Conservation (phyloP, 257 asterid genomes). For the Misopates orontium region DNA sequence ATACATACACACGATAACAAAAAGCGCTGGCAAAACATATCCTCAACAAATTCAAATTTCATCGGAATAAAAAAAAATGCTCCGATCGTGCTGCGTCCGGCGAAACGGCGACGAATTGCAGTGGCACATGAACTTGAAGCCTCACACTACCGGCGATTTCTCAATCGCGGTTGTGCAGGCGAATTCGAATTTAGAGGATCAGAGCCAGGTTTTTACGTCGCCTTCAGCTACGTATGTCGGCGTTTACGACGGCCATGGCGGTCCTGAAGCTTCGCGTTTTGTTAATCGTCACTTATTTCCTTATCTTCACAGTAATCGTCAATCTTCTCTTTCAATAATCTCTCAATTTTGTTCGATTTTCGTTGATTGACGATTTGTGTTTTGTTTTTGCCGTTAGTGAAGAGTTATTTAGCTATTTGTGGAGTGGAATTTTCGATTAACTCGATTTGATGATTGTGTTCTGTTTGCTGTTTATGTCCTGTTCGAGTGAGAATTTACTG, state of each 20-base stretch:
- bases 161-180: conserved; percentile 98
- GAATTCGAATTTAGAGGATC: conserved; percentile 84
- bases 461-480: too few relatives aligned
- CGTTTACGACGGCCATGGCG: conserved; percentile 97
- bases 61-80: conserved; percentile 44
- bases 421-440: too few relatives aligned
- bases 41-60: too few relatives aligned
- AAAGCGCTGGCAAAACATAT: too few relatives aligned
- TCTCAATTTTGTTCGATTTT: not conserved
- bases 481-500: too few relatives aligned
- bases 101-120: conserved; percentile 65
- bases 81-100: conserved; percentile 61
- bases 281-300: conserved; percentile 78
- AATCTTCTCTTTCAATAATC: not conserved
- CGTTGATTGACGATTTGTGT: not conserved
- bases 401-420: too few relatives aligned
- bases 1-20: too few relatives aligned
- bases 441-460: too few relatives aligned
- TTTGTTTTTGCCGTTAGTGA: not conserved
- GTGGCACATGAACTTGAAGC: conserved; percentile 84
- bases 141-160: conserved; percentile 83
- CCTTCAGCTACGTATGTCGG: conserved; percentile 91
- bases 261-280: conserved; percentile 94
- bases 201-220: conserved; percentile 84
- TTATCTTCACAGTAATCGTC: conserved; percentile 61